Evolutionary conservation across 2,329 filamentous ascomycete genomes (phyloP).

Genomic region (Septoria petroselini): DNA sequence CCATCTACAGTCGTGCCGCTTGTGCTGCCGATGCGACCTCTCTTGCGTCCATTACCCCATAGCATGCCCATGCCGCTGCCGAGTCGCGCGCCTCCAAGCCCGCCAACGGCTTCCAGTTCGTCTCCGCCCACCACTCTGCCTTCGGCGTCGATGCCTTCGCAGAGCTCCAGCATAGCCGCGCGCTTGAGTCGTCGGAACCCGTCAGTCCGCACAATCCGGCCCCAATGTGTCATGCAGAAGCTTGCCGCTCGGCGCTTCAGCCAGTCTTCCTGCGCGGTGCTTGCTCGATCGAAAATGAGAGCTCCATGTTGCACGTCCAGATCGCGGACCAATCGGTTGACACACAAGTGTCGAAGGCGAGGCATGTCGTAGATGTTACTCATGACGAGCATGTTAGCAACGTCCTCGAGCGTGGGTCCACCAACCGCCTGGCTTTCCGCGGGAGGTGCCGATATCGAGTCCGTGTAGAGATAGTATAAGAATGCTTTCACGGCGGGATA

Average conservation of each 20-base stretch:
- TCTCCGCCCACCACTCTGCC: slow-evolving; percentile 87
- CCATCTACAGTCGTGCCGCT: slow-evolving; percentile 45
- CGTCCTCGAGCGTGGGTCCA: slow-evolving; percentile 68
- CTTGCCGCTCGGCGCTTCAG: slow-evolving; percentile 80
- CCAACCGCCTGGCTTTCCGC: slow-evolving; percentile 25
- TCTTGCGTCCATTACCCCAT: slow-evolving; percentile 42
- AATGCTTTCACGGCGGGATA: slow-evolving; percentile 94
- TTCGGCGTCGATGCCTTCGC: slow-evolving; percentile 88
- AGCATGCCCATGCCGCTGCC: slow-evolving; percentile 40
- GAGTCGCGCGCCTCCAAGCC: slow-evolving; percentile 50
- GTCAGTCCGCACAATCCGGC: slow-evolving; percentile 82
- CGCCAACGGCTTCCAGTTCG: slow-evolving; percentile 65
- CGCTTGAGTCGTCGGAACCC: slow-evolving; percentile 81
- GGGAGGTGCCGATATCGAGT: slow-evolving; percentile 63
- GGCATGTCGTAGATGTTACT: slow-evolving; percentile 98
- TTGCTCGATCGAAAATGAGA: slow-evolving; percentile 92
- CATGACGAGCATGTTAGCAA: slow-evolving; percentile 93
- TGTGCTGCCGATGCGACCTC: slow-evolving; percentile 44
- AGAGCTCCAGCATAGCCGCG: slow-evolving; percentile 79
- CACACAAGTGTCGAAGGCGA: slow-evolving; percentile 82
- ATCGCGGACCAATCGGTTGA: slow-evolving; percentile 84
- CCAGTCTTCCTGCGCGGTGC: slow-evolving; percentile 88
- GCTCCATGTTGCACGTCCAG: slow-evolving; percentile 93
- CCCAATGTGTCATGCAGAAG: slow-evolving; percentile 94
- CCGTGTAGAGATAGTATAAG: slow-evolving; percentile 93